Evolutionary conservation across 495 filamentous ascomycete genomes (phyloP).

Genomic region (Cercophora newfieldiana): DNA sequence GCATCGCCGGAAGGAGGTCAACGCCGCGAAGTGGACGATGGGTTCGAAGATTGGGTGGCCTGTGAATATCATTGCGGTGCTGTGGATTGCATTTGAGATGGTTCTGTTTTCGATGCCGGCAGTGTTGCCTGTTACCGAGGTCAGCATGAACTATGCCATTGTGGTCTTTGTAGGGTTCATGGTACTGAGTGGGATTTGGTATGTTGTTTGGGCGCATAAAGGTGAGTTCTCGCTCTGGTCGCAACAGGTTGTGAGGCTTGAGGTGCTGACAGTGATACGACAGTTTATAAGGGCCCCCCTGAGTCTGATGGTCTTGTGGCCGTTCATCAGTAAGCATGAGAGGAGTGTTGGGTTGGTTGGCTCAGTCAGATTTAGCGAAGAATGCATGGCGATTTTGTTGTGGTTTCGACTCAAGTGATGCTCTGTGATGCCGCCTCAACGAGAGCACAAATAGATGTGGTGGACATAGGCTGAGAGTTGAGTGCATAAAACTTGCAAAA

Average conservation of each 20-base stretch:
- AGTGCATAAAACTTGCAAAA: no score
- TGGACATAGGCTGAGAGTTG: no score
- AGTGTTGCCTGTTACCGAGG: conserved; percentile 53
- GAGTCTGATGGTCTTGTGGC: conserved; percentile 27
- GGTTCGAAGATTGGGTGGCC: conserved; percentile 51
- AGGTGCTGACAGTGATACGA: conserved; percentile 4
- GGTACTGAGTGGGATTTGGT: conserved; percentile 58
- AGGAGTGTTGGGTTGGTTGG: neutral
- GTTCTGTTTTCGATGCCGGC: conserved; percentile 63
- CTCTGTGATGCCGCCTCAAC: no score
- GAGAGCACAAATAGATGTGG: no score
- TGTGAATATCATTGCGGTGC: conserved; percentile 51
- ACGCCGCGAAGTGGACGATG: conserved; percentile 58
- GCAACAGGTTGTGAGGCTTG: neutral
- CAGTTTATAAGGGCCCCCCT: conserved; percentile 29
- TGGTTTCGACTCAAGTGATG: no score
- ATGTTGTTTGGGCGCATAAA: conserved; percentile 66
- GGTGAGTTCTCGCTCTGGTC: conserved; percentile 16
- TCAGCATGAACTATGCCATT: conserved; percentile 61
- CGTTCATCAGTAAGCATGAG: neutral
- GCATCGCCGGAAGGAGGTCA: conserved; percentile 38
- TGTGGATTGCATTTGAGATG: conserved; percentile 58
- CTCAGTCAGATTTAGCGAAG: no score
- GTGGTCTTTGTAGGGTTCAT: conserved; percentile 61
- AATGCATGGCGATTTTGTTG: no score